phyloP scores from a whole-genome alignment of 257 asterid genomes.

The Rehmannia glutinosa region DNA sequence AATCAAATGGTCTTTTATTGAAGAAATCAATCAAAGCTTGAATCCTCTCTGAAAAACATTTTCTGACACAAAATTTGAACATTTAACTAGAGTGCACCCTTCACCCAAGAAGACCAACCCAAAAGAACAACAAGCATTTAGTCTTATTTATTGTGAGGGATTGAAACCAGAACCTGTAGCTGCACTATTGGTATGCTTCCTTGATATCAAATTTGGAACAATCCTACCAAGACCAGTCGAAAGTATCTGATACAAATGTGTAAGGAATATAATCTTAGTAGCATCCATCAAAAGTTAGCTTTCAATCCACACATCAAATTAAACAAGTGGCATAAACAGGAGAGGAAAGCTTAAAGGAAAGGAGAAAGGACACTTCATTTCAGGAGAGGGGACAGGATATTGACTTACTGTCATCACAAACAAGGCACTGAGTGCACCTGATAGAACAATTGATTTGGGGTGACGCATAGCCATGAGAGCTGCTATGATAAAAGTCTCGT shows the following conservation, averaged over 20 bases:
- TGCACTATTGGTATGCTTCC: constrained; percentile 96
- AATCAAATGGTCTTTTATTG: too few species aligned
- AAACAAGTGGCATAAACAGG: not conserved
- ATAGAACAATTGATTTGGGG: constrained; percentile 81
- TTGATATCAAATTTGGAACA: constrained; percentile 92
- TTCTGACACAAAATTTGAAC: not conserved
- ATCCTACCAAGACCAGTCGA: constrained; percentile 98
- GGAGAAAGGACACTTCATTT: not conserved
- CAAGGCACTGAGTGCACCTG: constrained; percentile 91
- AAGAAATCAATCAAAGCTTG: not conserved
- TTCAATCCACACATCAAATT: not conserved
- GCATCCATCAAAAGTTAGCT: not conserved
- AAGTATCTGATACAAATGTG: constrained; percentile 51
- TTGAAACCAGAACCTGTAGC: constrained; percentile 56
- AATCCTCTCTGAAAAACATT: not conserved
- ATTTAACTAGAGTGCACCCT: not conserved
- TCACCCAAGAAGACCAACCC: constrained; percentile 5
- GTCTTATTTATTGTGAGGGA: constrained; percentile 3
- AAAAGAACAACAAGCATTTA: not conserved
- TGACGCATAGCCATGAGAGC: constrained; percentile 99
- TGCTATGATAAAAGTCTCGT: constrained; percentile 93
- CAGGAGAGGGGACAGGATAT: not conserved
- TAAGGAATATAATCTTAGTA: not conserved
- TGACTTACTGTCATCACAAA: constrained; percentile 89
- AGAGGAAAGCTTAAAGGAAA: not conserved